These are phyloP conservation scores for Mallotus repandus DNA, from an alignment of 441 rosid genomes.

Conservation along the genomic window DNA sequence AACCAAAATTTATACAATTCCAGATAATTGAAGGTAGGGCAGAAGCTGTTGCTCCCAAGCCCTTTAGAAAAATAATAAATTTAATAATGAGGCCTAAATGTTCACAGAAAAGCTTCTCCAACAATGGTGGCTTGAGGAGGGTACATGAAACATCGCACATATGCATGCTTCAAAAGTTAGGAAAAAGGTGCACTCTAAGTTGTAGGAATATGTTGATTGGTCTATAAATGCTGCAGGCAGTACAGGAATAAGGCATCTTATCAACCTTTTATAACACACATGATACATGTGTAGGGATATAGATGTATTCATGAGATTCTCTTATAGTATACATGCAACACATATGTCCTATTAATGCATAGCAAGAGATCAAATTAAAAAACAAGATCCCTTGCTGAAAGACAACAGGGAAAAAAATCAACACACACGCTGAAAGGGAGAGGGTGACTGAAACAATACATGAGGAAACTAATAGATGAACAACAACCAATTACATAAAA, in stretches of 20 bases:
- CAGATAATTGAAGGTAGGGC: neutral
- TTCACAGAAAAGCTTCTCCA: neutral
- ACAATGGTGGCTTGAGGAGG: neutral
- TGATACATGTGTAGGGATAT: neutral
- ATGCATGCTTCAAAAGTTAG: neutral
- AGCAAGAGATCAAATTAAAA: neutral
- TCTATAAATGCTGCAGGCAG: too few relatives aligned
- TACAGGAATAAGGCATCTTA: neutral
- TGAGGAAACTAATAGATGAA: neutral
- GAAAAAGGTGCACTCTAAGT: neutral
- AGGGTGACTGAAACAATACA: neutral
- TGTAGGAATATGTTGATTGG: conserved; percentile 1
- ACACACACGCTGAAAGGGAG: neutral
- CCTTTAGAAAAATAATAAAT: neutral
- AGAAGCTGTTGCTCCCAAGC: neutral
- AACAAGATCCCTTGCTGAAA: neutral
- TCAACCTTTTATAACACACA: neutral
- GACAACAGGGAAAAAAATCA: neutral
- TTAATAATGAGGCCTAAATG: neutral
- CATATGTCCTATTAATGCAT: neutral
- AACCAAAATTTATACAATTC: neutral
- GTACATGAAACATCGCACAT: neutral
- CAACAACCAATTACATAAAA: neutral
- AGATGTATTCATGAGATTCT: neutral
- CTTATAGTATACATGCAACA: neutral